phyloP scores from a whole-genome alignment of 352 stramenopile species.

The Peronospora destructor region DNA sequence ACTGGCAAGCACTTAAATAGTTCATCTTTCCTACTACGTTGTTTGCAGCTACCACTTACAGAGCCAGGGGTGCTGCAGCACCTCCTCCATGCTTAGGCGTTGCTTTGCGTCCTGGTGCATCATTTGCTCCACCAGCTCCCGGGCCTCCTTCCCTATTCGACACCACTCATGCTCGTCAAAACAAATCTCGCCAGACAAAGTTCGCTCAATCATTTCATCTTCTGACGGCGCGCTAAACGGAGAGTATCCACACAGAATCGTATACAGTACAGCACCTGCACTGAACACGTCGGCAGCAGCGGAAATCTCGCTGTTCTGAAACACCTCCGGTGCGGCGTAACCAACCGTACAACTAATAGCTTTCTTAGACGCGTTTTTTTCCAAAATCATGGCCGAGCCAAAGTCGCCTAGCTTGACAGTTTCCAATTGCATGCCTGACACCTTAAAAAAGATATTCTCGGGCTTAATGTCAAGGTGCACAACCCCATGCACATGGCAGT shows the following conservation, averaged over 20 bases:
- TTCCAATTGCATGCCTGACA: constrained; percentile 35
- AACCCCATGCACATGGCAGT: constrained; percentile 52
- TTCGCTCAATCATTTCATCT: constrained; percentile 53
- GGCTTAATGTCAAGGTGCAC: constrained; percentile 79
- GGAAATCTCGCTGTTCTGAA: constrained; percentile 40
- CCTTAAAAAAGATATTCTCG: constrained; percentile 72
- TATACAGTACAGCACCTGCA: constrained; percentile 64
- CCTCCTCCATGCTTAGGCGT: constrained; percentile 59
- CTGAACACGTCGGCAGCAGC: constrained; percentile 74
- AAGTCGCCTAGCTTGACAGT: constrained; percentile 71
- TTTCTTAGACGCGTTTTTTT: constrained; percentile 33
- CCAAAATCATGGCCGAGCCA: constrained; percentile 42
- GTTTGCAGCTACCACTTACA: constrained; percentile 26
- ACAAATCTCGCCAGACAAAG: constrained; percentile 36
- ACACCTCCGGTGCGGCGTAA: constrained; percentile 65
- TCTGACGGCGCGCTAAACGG: constrained; percentile 59
- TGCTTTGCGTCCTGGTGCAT: constrained; percentile 35
- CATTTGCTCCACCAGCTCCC: constrained; percentile 58
- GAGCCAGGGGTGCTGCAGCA: constrained; percentile 56
- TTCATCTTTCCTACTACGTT: background rate
- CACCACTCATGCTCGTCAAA: constrained; percentile 58
- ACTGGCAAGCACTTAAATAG: background rate
- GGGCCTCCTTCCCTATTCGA: constrained; percentile 39
- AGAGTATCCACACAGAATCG: constrained; percentile 52
- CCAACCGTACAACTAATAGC: constrained; percentile 64